Base-by-base conservation (phyloP, 108 stramenopile genomes). In the Skeletonema tropicum region DNA sequence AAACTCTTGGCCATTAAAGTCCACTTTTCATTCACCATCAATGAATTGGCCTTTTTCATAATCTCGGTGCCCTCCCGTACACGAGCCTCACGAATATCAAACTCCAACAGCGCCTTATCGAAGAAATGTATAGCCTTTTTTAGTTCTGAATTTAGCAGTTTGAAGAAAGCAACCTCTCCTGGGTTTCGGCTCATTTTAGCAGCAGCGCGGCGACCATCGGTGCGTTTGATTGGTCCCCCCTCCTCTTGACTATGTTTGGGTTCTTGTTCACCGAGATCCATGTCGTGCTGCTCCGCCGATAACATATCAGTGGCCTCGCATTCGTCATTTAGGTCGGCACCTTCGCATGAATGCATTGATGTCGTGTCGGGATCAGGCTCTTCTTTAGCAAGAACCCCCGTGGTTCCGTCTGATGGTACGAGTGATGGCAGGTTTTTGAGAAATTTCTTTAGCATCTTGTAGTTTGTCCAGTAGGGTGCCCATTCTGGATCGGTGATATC, bases 51-150 rank as follows among this genome's bases (percentile, higher is more conserved):
- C 69, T 90, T 85, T 49, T 85, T 83, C 82, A 88, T 89, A 19
- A 94, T 90, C 9, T 83, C 81, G 73, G 90, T 90, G 38, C 92
- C 93, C 70, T 96, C 94, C 68, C 89, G 76, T 13, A 97, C 91
- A n/a, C 94, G 85, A 58, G 87, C 89, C 68, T 90, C 87, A 19
- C 97, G 88, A 59, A 97, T 92, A n/a, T 68, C 68, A 63, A 91
- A 93, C 76, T 94, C 90, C 38, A 87, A 69, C 57, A 90, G 83
- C 9, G 93, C 88, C 13, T 83, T 76, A 9, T 88, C 90, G 70
- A 94, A 98, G 81, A 97, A 98, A 68, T 92, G 89, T n/a, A 85
- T 74, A 3, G 91, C 85, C 76, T 98, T 98, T 62, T 88, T 85
- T 15, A 98, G 89, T 76, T 97, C 97, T 0, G 88, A 79, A 72